These are phyloP conservation scores for Mrakia gelida DNA, from an alignment of 768 basidiomycete species.

Conservation along the genomic window DNA sequence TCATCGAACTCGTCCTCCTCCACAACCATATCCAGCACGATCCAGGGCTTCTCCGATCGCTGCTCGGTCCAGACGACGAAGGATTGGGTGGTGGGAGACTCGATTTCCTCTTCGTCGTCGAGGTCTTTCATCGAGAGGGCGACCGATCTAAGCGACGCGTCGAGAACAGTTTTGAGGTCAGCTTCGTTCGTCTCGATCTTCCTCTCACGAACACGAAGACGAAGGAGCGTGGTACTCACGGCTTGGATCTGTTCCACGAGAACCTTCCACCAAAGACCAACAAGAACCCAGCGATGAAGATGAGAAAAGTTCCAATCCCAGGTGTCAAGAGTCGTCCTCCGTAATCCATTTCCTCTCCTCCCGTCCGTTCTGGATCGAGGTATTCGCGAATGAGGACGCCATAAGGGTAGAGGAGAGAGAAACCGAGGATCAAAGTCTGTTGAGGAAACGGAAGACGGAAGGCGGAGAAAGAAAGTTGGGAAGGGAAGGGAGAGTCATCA, in stretches of 20 bases:
- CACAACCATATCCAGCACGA: background rate
- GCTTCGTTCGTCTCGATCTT: background rate
- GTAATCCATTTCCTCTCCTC: background rate
- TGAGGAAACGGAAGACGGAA: background rate
- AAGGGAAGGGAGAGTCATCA: background rate
- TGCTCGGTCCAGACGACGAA: background rate
- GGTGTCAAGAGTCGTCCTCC: background rate
- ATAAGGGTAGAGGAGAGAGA: background rate
- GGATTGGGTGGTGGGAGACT: background rate
- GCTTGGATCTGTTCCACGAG: background rate
- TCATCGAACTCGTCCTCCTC: conserved; percentile 1
- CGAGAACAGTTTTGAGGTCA: background rate
- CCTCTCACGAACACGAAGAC: background rate
- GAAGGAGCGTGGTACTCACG: background rate
- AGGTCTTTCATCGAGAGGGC: background rate
- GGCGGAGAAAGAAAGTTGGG: background rate
- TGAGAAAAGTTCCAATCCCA: background rate
- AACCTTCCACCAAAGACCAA: background rate
- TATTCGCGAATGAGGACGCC: background rate
- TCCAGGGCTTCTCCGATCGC: background rate
- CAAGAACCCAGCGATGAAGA: background rate
- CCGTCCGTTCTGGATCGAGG: background rate
- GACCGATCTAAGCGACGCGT: background rate
- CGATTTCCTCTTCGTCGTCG: background rate
- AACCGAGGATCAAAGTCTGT: background rate